Conservation (phyloP, 2,329 filamentous ascomycete species). For the Xylaria sp. region DNA sequence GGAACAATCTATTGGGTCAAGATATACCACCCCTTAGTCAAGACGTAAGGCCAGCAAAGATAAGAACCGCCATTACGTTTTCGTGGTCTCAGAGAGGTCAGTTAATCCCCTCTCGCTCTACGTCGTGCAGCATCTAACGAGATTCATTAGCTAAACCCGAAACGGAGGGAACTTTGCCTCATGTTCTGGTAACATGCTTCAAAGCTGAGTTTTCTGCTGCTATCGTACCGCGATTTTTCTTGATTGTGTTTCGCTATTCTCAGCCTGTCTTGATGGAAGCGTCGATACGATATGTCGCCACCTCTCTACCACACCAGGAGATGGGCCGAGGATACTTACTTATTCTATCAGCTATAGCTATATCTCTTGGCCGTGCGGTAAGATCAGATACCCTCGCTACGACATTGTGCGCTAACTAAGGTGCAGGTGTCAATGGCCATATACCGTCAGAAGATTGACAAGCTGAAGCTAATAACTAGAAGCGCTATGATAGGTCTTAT, state of each 20-base stretch:
- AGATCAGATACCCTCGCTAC: constrained; percentile 14
- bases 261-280: constrained; percentile 49
- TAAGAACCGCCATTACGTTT: constrained; percentile 32
- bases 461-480: constrained; percentile 42
- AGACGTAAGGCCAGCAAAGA: constrained; percentile 30
- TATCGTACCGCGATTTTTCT: constrained; percentile 45
- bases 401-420: not conserved
- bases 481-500: constrained; percentile 46
- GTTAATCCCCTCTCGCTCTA: not conserved
- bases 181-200: too few relatives aligned
- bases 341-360: constrained; percentile 39
- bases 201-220: constrained; percentile 43
- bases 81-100: constrained; percentile 40
- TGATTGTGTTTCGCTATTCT: constrained; percentile 48
- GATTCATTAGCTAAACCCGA: too few relatives aligned
- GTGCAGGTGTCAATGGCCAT: constrained; percentile 41
- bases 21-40: constrained; percentile 38
- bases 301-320: too few relatives aligned
- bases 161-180: too few relatives aligned
- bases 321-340: constrained; percentile 41
- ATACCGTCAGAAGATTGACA: constrained; percentile 43
- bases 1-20: constrained; percentile 30
- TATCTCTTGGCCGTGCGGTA: constrained; percentile 49
- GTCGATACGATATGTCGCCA: constrained; percentile 43
- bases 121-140: too few relatives aligned